A percentile compares a stretch with the other conserved stretches of the same genome.
Conservation (phyloP, 306 rosid species). For the Citrullus colocynthis region DNA sequence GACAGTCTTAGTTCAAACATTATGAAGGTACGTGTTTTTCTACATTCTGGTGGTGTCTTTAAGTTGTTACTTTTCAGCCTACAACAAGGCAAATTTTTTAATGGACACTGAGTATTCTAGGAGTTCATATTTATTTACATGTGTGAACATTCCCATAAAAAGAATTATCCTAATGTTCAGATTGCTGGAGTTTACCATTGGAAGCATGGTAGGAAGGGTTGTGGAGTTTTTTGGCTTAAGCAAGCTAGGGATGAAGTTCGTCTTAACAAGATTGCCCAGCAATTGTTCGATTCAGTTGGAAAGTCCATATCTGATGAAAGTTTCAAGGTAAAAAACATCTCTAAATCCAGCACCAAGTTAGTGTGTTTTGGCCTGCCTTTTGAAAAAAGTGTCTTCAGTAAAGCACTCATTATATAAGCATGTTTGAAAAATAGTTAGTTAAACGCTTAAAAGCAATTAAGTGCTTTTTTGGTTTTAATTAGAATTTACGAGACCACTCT, state of each 20-base stretch:
- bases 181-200: slow-evolving; percentile 83
- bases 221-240: slow-evolving; percentile 90
- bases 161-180: slow-evolving; percentile 24
- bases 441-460: not conserved
- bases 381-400: not conserved
- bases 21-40: slow-evolving; percentile 48
- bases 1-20: slow-evolving; percentile 53
- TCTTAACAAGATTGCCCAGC: slow-evolving; percentile 75
- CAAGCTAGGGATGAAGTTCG: slow-evolving; percentile 70
- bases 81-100: not conserved
- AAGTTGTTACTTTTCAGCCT: not conserved
- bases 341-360: not conserved
- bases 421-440: not conserved
- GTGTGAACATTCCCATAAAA: not conserved
- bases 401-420: not conserved
- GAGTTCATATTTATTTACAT: slow-evolving; percentile 1
- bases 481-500: not conserved
- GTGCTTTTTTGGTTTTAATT: not conserved
- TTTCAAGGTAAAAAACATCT: slow-evolving; percentile 42
- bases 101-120: not conserved
- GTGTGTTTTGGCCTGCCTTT: not conserved
- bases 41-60: not conserved
- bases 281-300: slow-evolving; percentile 83
- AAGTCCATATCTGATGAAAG: slow-evolving; percentile 89
- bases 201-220: slow-evolving; percentile 91